Base-by-base conservation (phyloP, 129 eudicot genomes). In the Heracleum sosnowskyi region DNA sequence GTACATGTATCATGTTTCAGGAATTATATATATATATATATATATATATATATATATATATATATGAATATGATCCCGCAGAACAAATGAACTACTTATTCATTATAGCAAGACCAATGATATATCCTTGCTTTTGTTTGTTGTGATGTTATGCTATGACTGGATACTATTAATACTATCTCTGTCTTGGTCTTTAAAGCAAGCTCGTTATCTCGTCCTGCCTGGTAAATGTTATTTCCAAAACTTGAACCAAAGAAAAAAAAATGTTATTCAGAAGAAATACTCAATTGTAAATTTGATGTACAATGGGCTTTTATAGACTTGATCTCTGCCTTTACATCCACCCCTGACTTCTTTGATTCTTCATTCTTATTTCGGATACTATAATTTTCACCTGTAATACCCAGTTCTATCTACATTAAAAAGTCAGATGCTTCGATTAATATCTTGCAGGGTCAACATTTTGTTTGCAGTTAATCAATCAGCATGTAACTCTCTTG, bases 401-500 rank as follows among this genome's bases (percentile, higher is more conserved):
- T 57, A 69, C 22, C 42, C 44, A 29, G 40, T 3, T 49, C 13
- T 36, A 46, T 49, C 77, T 49, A 33, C 18, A 8, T 36, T 46
- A 37, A 47, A 77, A 84, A 46, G 39, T 70, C 75, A 36, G 75
- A 77, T 47, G 42, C 55, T 64, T 29, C 20, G 47, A 78, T 69
- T 39, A 46, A 77, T n/a, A 68, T 39, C 44, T 80, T 62, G 53
- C 80, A 51, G 51, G 76, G 60, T 44, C 49, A 71, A 34, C 22
- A 68, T 79, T 73, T 73, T 49, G 35, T 81, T 51, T 24, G 36
- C 57, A 73, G 53, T 73, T 22, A 69, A 77, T 46, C 72, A 76
- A 69, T 78, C 68, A 53, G 74, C 83, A 81, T 69, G 62, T 83
- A 83, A 81, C 77, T 36, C 77, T 78, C 39, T 71, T 81, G 69